phyloP scores from a whole-genome alignment of 2,329 filamentous ascomycete species.

The Bipolaris gigantea region DNA sequence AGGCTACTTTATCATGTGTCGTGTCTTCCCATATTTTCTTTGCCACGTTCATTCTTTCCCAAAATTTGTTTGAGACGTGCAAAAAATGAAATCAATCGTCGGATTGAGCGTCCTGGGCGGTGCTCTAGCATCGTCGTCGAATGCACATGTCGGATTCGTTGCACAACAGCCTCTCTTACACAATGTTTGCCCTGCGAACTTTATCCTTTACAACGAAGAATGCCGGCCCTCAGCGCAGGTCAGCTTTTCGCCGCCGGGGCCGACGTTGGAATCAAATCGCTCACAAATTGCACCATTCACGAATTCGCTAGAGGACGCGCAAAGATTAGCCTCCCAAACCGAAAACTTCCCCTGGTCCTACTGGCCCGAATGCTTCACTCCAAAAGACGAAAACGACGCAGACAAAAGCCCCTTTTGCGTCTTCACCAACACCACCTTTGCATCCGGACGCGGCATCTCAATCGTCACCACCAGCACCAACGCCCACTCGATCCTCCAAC shows the following conservation, averaged over 20 bases:
- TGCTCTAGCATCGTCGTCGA: constrained; percentile 18
- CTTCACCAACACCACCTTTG: constrained; percentile 36
- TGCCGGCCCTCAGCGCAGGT: constrained; percentile 23
- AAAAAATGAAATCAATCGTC: constrained; percentile 29
- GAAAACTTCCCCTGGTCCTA: constrained; percentile 38
- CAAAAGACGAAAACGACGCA: constrained; percentile 26
- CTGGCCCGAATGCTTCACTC: constrained; percentile 39
- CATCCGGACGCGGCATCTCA: constrained; percentile 37
- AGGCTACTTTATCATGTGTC: no score
- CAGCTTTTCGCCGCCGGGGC: not conserved
- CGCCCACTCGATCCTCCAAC: constrained; percentile 34
- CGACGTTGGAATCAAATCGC: constrained; percentile 24
- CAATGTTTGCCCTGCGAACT: constrained; percentile 30
- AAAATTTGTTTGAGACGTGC: not conserved
- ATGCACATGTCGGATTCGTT: constrained; percentile 23
- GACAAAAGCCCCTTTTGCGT: constrained; percentile 34
- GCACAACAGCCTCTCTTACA: constrained; percentile 27
- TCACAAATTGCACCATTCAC: constrained; percentile 12
- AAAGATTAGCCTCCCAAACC: constrained; percentile 19
- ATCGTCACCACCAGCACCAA: constrained; percentile 30
- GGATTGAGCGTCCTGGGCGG: constrained; percentile 26
- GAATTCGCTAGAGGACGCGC: constrained; percentile 27
- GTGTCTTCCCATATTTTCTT: not conserved
- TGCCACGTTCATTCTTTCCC: not conserved
- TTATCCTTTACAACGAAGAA: constrained; percentile 28